Conservation (phyloP, 306 rosid species). For the Fragaria iinumae region DNA sequence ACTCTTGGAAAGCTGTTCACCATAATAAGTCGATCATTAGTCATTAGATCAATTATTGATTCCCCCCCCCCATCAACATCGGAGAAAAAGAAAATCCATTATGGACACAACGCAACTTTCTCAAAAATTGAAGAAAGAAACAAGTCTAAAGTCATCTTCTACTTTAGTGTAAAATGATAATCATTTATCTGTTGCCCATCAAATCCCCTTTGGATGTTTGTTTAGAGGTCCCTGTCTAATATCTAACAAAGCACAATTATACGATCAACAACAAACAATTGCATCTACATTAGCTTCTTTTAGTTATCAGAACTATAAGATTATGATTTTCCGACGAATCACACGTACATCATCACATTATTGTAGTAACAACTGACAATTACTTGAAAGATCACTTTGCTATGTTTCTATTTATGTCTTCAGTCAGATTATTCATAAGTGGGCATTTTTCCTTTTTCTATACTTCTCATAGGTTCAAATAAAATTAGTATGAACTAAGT, state of each 20-base stretch:
- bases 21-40: neutral
- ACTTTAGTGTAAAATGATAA: neutral
- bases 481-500: neutral
- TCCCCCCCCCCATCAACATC: neutral
- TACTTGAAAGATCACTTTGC: neutral
- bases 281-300: neutral
- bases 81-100: neutral
- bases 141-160: neutral
- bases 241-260: neutral
- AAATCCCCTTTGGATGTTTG: neutral
- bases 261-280: neutral
- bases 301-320: neutral
- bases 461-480: neutral
- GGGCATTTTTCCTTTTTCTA: neutral
- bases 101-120: conserved; percentile 13
- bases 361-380: neutral
- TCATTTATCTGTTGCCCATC: neutral
- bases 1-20: conserved; percentile 46
- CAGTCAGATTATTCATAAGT: neutral
- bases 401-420: neutral
- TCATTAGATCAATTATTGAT: neutral
- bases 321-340: neutral
- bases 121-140: neutral
- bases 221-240: neutral
- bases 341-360: neutral